A percentile compares a stretch with the other conserved stretches of the same genome.
These are phyloP conservation scores for Lactifluus subvellereus DNA, from an alignment of 768 basidiomycete genomes.

Conservation along the genomic window DNA sequence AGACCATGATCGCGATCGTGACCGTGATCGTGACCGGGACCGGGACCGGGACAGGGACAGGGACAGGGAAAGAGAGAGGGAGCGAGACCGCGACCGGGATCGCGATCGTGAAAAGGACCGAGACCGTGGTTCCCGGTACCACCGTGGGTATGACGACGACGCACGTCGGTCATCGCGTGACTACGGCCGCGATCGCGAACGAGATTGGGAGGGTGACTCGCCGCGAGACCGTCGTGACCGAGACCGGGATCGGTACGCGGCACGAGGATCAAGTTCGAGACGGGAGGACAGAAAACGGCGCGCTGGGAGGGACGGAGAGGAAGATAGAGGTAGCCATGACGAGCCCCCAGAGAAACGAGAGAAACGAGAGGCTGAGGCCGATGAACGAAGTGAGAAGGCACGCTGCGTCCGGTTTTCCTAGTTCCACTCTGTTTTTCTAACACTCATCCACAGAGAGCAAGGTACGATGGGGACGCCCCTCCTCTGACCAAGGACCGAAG, in stretches of 20 bases:
- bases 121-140: slow-evolving; percentile 25
- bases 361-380: slow-evolving; percentile 36
- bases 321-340: slow-evolving; percentile 48
- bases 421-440: slow-evolving; percentile 8
- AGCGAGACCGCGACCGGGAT: slow-evolving; percentile 30
- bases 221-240: slow-evolving; percentile 32
- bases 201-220: slow-evolving; percentile 28
- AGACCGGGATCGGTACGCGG: slow-evolving; percentile 40
- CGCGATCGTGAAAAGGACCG: slow-evolving; percentile 16
- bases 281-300: slow-evolving; percentile 45
- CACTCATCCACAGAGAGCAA: slow-evolving; percentile 51
- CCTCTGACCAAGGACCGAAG: slow-evolving; percentile 40
- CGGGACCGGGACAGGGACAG: slow-evolving; percentile 33
- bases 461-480: slow-evolving; percentile 35
- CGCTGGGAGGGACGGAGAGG: slow-evolving; percentile 37
- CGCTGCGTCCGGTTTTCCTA: slow-evolving; percentile 32
- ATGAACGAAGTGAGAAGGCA: slow-evolving; percentile 45
- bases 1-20: slow-evolving; percentile 22
- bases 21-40: slow-evolving; percentile 27
- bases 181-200: slow-evolving; percentile 29
- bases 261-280: slow-evolving; percentile 50
- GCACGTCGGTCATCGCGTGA: slow-evolving; percentile 24
- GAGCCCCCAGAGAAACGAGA: slow-evolving; percentile 28
- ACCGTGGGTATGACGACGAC: slow-evolving; percentile 18
- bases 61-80: slow-evolving; percentile 31